Evolutionary conservation across 495 filamentous ascomycete species (phyloP), one percentile per base, ranked within the genome.

Genomic region (Amorphotheca resinae): DNA sequence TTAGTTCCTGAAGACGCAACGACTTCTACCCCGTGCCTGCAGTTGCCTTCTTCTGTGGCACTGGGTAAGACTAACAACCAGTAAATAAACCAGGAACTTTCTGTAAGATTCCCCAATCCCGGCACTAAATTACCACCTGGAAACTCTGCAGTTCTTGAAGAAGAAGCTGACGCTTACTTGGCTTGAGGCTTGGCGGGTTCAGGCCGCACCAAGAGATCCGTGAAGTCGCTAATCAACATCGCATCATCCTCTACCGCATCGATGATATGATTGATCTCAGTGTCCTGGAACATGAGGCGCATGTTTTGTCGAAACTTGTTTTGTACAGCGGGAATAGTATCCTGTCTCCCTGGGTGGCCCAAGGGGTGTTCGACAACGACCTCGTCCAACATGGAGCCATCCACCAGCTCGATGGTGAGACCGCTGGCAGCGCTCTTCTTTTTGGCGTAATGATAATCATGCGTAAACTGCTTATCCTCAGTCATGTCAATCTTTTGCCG

Each of bases 381-480:
- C 65, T 96, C 89, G 9, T 86, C 76, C 14, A 95, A 73, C 14
- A 83, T 69, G 14, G 87, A 93, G 57, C 89, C 89, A 52, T 96
- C 89, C 54, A 87, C 85, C 31, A 96, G 72, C 55, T 77, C 85
- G 28, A 96, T 83, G 12, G 84, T 89, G 48, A 96, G 69, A 11
- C 85, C 89, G 66, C 94, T 95, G 58, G 84, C 79, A 62, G 95
- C 95, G 57, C 82, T 91, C 34, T 88, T 83, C 69, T 88, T 84
- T 32, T 69, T 61, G 8, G 87, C 84, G 66, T 93, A 72, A 54
- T 95, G 88, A 74, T 96, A 96, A 61, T 93, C 87, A 44, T 67
- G 59, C 43, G 88, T 94, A 70, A 87, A 95, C 61, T 87, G 74
- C 45, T 82, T 77, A 63, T 96, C 89, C 68, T 95, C 89, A 31